Evolutionary conservation across 306 rosid genomes (phyloP), one percentile per base, ranked within the genome.

Genomic region (Cicer arietinum): DNA sequence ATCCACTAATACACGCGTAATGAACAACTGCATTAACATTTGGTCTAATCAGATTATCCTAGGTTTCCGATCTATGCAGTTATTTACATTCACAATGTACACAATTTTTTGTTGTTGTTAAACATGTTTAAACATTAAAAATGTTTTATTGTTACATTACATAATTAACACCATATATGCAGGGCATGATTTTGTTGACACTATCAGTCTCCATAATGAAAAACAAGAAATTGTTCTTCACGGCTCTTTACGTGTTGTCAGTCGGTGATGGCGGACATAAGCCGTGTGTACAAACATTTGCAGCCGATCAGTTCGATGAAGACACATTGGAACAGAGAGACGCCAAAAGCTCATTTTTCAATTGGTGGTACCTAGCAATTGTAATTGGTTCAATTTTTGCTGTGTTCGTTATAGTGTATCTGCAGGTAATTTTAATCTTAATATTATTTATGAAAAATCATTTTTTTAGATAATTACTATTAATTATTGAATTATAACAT

Each of bases 231-330:
- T 45, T 83, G 3, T 88, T 85, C 25, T 88, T 86, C 7, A 1
- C 60, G 6, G 88, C 86, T 0, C 89, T 92, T 46, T 86, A 92
- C 73, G 68, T 82, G 50, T 8, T 90, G 0, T 76, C 97, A 1
- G 37, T 92, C 1, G 97, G 95, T 0, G 87, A 86, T 64, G 97
- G 96, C 0, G 97, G 97, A 1, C 96, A 90, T 70, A 86, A 75
- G 74, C 97, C 97, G 0, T 89, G 96, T 6, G 96, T 86, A 1
- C 96, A 89, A 47, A 92, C 97, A 10, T 92, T 92, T 11, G 97
- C 96, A 1, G 97, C 97, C 35, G 95, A 90, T 61, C 96, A 90
- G 7, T 92, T 89, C 10, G 80, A 86, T 7, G 96, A 92, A 5
- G 85, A 78, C 57, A 64, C 93, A 1, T 42, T 75, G 10, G 86